Conservation (phyloP, 768 basidiomycete genomes). For the Cystofilobasidium bisporidii region DNA sequence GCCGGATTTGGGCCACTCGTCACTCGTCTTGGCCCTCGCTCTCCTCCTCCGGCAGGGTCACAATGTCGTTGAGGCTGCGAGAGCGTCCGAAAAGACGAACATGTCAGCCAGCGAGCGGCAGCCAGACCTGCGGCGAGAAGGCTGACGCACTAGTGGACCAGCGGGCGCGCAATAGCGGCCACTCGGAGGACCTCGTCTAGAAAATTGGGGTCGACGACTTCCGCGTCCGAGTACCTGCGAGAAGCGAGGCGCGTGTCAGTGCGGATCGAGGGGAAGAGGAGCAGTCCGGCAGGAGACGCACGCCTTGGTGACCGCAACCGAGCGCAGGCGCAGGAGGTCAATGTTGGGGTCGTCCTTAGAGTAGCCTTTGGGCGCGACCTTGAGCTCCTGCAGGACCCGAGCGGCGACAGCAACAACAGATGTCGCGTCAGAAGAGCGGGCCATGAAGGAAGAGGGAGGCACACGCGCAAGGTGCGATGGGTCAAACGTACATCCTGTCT, state of each 20-base stretch:
- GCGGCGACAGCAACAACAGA: neutral
- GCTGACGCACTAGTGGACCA: conserved; percentile 50
- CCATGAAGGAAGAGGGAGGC: conserved; percentile 37
- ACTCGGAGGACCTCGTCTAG: conserved; percentile 53
- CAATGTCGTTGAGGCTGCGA: neutral
- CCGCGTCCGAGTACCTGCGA: conserved; percentile 60
- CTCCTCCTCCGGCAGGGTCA: neutral
- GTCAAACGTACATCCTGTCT: conserved; percentile 54
- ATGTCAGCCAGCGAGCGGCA: neutral
- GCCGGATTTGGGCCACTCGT: too few species aligned
- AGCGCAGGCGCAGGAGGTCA: conserved; percentile 75
- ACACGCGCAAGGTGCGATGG: too few species aligned
- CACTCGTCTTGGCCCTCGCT: neutral
- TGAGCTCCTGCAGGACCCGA: conserved; percentile 13
- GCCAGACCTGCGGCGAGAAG: conserved; percentile 31
- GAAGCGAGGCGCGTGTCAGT: neutral
- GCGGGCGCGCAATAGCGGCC: conserved; percentile 54
- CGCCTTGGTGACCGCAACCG: conserved; percentile 59
- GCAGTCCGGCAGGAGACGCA: conserved; percentile 37
- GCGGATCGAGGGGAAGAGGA: neutral
- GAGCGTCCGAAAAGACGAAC: neutral
- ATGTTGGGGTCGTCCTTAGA: conserved; percentile 56
- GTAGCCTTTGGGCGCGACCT: conserved; percentile 24
- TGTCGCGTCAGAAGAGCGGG: neutral
- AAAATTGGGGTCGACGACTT: conserved; percentile 61